A percentile compares a stretch with the other conserved stretches of the same genome.
phyloP scores from a whole-genome alignment of 2,329 filamentous ascomycete species.

The Periglandula ipomoeae region DNA sequence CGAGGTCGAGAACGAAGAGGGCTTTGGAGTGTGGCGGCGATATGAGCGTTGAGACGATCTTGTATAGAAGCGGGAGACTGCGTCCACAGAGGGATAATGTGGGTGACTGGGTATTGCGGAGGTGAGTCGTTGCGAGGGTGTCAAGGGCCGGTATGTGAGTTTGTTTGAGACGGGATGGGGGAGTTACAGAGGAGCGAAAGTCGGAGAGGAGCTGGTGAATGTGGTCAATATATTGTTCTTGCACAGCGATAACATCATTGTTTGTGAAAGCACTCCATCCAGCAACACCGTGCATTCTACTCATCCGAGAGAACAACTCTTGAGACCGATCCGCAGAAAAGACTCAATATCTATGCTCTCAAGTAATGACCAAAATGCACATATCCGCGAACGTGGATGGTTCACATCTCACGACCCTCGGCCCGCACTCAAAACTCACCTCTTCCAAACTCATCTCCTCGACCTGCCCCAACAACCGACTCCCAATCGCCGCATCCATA shows the following conservation, averaged over 20 bases:
- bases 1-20: slow-evolving; percentile 46
- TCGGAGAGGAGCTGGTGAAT: slow-evolving; percentile 10
- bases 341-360: no score
- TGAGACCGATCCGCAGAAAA: no score
- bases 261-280: no score
- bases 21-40: slow-evolving; percentile 36
- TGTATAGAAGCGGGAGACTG: slow-evolving; percentile 46
- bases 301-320: no score
- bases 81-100: slow-evolving; percentile 43
- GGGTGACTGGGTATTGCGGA: slow-evolving; percentile 36
- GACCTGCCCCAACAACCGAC: slow-evolving; percentile 42
- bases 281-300: no score
- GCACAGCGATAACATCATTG: no score
- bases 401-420: neutral
- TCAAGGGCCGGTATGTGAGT: slow-evolving; percentile 37
- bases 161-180: slow-evolving; percentile 14
- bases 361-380: no score
- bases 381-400: no score
- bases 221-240: no score
- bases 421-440: slow-evolving; percentile 31
- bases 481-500: slow-evolving; percentile 37
- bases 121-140: slow-evolving; percentile 35
- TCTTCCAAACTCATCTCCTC: slow-evolving; percentile 50
- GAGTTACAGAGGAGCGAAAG: neutral
- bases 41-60: slow-evolving; percentile 43